Evolutionary conservation across 345 rosid species (phyloP), one percentile per base, ranked within the genome.

Genomic region (Kernera saxatilis): DNA sequence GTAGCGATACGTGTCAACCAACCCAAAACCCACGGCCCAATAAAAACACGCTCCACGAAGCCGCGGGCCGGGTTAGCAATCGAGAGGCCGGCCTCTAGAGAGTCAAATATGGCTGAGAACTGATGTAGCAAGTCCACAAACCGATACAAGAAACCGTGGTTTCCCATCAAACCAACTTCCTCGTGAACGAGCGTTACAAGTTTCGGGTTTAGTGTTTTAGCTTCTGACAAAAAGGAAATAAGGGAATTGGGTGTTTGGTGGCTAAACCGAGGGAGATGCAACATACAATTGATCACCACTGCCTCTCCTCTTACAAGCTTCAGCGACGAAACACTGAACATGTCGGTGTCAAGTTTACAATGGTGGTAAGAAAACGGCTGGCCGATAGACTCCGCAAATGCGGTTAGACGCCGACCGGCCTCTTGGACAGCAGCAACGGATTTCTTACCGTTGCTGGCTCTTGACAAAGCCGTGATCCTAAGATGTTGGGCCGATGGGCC

Each of bases 41-140:
- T 36, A 44, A 85, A 81, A 15, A 87, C 93, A 67, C 80, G 80
- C 58, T 88, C 96, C 5, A 93, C 96, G 29, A 90, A 76, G 3
- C 87, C 72, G 14, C 96, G 75, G 2, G 88, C 91, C 30, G 79
- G 73, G 59, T 80, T 43, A 68, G 83, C 86, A 82, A 81, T 80
- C n/a, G 96, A 95, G 54, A 86, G 85, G 25, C 92, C 86, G 0
- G 88, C 88, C 71, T 90, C 96, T 1, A 93, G 71, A 9, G 98
- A 91, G 73, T 93, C 97, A 19, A 81, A 91, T 5, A 88, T 15
- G 14, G 98, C 97, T 0, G 98, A 91, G 81, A 82, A 93, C 14
- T 93, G 94, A 64, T 91, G 94, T 64, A 91, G 71, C 5, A 87
- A 73, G 78, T 93, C 98, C 88, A 88, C 86, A 55, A 93, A 93